Percentiles rank a stretch among this genome's conserved stretches.
These are phyloP conservation scores for Microglena sp. DNA, from an alignment of 139 green algal species.

Conservation along the genomic window DNA sequence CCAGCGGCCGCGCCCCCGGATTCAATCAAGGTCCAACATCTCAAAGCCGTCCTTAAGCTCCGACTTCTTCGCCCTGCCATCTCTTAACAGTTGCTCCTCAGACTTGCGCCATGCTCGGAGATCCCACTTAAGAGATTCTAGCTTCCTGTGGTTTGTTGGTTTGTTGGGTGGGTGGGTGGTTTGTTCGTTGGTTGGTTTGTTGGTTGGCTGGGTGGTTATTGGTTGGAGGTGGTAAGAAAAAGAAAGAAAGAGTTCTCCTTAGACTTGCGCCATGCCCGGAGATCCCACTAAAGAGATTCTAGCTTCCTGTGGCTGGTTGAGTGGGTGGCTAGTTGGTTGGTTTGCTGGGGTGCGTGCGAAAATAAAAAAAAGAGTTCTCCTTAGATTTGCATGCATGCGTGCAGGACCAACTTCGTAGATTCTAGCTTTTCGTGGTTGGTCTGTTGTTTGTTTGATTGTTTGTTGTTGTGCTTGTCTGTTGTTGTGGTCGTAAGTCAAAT, in stretches of 20 bases:
- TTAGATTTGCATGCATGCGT: constrained; percentile 26
- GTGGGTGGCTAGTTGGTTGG: not conserved
- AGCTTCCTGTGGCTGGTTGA: constrained; percentile 16
- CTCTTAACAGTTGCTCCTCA: constrained; percentile 28
- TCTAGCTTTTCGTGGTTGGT: constrained; percentile 20
- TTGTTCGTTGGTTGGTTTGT: not conserved
- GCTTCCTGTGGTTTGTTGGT: constrained; percentile 11
- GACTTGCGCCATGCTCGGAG: constrained; percentile 26
- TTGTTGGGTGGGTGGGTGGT: too few relatives aligned
- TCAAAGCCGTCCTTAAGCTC: constrained; percentile 47
- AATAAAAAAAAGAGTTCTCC: constrained; percentile 18
- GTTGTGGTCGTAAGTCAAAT: too few relatives aligned
- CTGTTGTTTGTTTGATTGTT: too few relatives aligned
- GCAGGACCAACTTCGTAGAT: constrained; percentile 37
- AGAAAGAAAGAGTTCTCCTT: constrained; percentile 27
- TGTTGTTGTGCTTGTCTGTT: too few relatives aligned
- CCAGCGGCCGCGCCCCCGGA: too few relatives aligned
- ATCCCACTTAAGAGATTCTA: constrained; percentile 38
- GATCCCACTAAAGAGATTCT: constrained; percentile 36
- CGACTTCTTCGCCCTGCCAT: constrained; percentile 6
- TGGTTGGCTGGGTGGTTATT: not conserved
- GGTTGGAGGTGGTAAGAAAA: not conserved
- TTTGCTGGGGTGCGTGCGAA: not conserved
- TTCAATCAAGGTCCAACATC: constrained; percentile 7
- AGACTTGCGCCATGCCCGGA: constrained; percentile 26